Percentiles rank a stretch among this genome's conserved stretches.
These are phyloP conservation scores for Arthrobotrys sphaeroides DNA, from an alignment of 2,329 filamentous ascomycete genomes.

Conservation along the genomic window DNA sequence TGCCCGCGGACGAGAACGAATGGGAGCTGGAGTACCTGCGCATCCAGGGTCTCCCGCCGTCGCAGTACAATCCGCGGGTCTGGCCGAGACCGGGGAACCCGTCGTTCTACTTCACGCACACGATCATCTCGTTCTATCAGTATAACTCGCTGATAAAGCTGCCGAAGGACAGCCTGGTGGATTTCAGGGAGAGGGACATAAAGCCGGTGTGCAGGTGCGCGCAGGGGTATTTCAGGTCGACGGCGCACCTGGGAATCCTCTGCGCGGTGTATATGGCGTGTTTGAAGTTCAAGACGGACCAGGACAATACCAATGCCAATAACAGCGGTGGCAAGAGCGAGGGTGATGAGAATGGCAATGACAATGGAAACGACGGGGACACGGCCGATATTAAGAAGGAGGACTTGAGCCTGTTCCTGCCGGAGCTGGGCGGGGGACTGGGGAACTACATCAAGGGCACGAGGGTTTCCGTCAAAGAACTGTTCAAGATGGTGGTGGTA, in stretches of 20 bases:
- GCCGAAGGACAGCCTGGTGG: slow-evolving; percentile 33
- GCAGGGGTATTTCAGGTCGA: slow-evolving; percentile 47
- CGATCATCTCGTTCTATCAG: slow-evolving; percentile 47
- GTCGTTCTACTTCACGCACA: slow-evolving; percentile 50
- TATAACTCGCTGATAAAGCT: slow-evolving; percentile 41
- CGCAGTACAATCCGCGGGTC: slow-evolving; percentile 35
- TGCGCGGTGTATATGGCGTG: slow-evolving; percentile 48
- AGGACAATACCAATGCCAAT: neutral
- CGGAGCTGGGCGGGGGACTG: slow-evolving; percentile 29
- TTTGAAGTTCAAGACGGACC: slow-evolving; percentile 22
- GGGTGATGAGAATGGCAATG: neutral
- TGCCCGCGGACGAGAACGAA: slow-evolving; percentile 42
- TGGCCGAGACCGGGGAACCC: slow-evolving; percentile 44
- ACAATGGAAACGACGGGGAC: neutral
- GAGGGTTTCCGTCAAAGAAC: slow-evolving; percentile 41
- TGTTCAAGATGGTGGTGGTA: slow-evolving; percentile 50
- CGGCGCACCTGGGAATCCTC: slow-evolving; percentile 48
- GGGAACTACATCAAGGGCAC: slow-evolving; percentile 39
- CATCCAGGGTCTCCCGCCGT: slow-evolving; percentile 40
- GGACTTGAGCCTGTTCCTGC: slow-evolving; percentile 5
- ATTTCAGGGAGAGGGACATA: slow-evolving; percentile 28
- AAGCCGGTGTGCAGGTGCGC: slow-evolving; percentile 45
- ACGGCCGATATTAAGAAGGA: neutral
- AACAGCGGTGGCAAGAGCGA: neutral
- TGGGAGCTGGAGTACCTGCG: slow-evolving; percentile 41